Percentiles rank a stretch among this genome's conserved stretches.
phyloP scores from a whole-genome alignment of 768 basidiomycete genomes.

The Dendrothele bispora region DNA sequence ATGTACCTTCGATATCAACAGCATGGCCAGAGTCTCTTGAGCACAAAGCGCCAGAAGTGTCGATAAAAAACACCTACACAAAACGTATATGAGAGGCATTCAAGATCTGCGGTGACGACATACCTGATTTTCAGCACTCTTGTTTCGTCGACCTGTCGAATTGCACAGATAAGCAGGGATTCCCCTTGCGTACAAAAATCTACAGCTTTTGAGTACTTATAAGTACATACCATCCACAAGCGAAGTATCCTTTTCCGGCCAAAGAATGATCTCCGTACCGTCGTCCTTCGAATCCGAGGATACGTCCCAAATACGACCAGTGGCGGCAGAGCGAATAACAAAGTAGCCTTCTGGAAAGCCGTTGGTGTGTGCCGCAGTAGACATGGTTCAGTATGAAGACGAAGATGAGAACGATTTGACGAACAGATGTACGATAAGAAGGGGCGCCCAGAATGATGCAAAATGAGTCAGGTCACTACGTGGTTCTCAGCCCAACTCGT shows the following conservation, averaged over 20 bases:
- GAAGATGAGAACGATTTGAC: too few species aligned
- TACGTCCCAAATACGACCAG: slow-evolving; percentile 59
- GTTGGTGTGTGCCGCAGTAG: background rate
- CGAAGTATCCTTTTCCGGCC: slow-evolving; percentile 72
- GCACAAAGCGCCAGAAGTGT: slow-evolving; percentile 73
- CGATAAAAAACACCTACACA: slow-evolving; percentile 86
- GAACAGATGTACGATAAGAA: too few species aligned
- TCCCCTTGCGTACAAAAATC: too few species aligned
- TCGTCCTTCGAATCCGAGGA: slow-evolving; percentile 52
- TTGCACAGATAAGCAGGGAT: background rate
- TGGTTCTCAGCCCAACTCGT: too few species aligned
- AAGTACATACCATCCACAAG: slow-evolving; percentile 68
- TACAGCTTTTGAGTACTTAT: background rate
- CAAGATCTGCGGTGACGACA: slow-evolving; percentile 13
- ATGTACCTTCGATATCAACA: slow-evolving; percentile 72
- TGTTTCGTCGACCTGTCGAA: slow-evolving; percentile 59
- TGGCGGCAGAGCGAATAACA: slow-evolving; percentile 52
- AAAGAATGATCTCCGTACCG: slow-evolving; percentile 62
- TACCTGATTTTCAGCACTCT: slow-evolving; percentile 75
- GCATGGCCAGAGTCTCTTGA: slow-evolving; percentile 81
- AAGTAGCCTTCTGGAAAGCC: slow-evolving; percentile 52
- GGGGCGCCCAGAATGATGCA: too few species aligned
- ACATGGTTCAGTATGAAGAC: too few species aligned
- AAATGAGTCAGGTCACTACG: too few species aligned
- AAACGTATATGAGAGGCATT: too few species aligned